Percentiles rank a stretch among this genome's conserved stretches.
These are phyloP conservation scores for Lasiosphaeria hispida DNA, from an alignment of 495 filamentous ascomycete genomes.

Conservation along the genomic window DNA sequence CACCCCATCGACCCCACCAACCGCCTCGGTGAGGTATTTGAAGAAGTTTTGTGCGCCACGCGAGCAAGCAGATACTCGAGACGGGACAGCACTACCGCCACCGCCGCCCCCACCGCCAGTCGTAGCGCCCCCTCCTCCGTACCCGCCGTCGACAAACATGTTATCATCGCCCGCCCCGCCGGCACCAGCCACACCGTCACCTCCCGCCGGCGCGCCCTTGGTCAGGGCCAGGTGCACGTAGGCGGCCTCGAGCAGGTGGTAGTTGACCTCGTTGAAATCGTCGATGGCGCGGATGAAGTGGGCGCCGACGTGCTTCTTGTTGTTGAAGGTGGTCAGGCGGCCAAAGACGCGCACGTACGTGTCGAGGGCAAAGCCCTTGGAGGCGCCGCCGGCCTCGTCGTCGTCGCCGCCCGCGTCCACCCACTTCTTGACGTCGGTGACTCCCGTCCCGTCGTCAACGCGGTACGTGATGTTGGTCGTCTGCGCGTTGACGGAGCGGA, in stretches of 20 bases:
- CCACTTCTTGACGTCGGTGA: conserved; percentile 92
- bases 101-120: conserved; percentile 19
- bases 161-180: conserved; percentile 48
- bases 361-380: conserved; percentile 48
- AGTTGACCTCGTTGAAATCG: conserved; percentile 88
- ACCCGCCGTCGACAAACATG: conserved; percentile 53
- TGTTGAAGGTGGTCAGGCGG: conserved; percentile 70
- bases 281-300: conserved; percentile 73
- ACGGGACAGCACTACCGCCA: background rate
- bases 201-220: conserved; percentile 58
- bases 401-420: conserved; percentile 62
- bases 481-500: conserved; percentile 81
- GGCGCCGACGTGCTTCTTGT: conserved; percentile 76
- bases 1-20: conserved; percentile 74
- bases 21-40: conserved; percentile 57
- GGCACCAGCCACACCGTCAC: conserved; percentile 23
- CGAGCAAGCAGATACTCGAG: conserved; percentile 38
- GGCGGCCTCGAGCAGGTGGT: conserved; percentile 84
- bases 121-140: conserved; percentile 36
- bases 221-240: conserved; percentile 83
- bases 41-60: conserved; percentile 64
- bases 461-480: conserved; percentile 88
- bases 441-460: conserved; percentile 91
- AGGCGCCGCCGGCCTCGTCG: conserved; percentile 50
- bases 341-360: conserved; percentile 83